Evolutionary conservation across 306 rosid genomes (phyloP).

Genomic region (Bauhinia variegata): DNA sequence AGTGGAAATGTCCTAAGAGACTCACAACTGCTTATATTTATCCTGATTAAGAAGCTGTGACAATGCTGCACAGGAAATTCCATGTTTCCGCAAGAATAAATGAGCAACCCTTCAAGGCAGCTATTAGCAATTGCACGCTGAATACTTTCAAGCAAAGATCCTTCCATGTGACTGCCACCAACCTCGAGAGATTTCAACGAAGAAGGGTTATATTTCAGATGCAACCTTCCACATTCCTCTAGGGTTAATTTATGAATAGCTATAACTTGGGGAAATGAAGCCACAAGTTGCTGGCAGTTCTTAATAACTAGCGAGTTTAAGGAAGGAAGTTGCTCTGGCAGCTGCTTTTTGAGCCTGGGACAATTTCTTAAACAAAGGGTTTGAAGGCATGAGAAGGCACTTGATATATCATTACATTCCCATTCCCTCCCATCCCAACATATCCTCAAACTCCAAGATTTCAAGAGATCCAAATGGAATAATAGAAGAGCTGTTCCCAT

Average conservation of each 20-base stretch:
- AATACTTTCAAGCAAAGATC: conserved; percentile 11
- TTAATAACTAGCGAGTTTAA: not conserved
- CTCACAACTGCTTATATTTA: conserved; percentile 6
- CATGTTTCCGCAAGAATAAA: not conserved
- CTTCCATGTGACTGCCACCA: conserved; percentile 6
- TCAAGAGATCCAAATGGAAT: not conserved
- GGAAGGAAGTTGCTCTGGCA: conserved; percentile 12
- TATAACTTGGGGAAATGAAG: not conserved
- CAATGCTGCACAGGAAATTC: not conserved
- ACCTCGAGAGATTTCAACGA: not conserved
- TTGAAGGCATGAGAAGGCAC: conserved; percentile 21
- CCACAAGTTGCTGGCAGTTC: conserved; percentile 11
- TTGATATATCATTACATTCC: not conserved
- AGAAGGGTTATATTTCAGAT: not conserved
- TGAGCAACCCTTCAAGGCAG: not conserved
- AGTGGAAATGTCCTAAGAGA: conserved; percentile 18
- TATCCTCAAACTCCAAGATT: not conserved
- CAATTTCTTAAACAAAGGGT: not conserved
- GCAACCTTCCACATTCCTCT: not conserved
- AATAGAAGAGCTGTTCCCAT: not conserved
- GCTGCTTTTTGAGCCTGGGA: not conserved
- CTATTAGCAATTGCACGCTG: not conserved
- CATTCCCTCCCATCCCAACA: conserved; percentile 25
- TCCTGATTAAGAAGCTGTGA: not conserved
- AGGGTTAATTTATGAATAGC: not conserved